These are phyloP conservation scores for Neofusicoccum sp. DNA, from an alignment of 2,329 filamentous ascomycete genomes.

Conservation along the genomic window DNA sequence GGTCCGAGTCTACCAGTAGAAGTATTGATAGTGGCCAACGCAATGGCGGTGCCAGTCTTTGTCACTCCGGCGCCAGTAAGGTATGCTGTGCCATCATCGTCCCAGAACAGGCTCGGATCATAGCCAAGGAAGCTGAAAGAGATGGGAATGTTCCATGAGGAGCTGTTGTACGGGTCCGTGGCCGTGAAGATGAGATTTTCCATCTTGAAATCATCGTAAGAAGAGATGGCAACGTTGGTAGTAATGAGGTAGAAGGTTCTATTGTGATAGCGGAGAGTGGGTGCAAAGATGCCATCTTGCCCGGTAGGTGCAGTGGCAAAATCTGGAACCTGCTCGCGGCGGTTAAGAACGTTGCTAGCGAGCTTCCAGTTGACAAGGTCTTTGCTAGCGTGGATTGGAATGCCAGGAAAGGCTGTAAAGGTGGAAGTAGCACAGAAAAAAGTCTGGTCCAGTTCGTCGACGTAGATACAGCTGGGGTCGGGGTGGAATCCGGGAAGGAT, in stretches of 20 bases:
- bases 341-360: slow-evolving; percentile 28
- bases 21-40: slow-evolving; percentile 24
- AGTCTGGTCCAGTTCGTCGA: slow-evolving; percentile 37
- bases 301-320: slow-evolving; percentile 33
- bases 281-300: slow-evolving; percentile 29
- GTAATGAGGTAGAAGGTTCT: slow-evolving; percentile 28
- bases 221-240: slow-evolving; percentile 33
- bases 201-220: slow-evolving; percentile 37
- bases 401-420: slow-evolving; percentile 56
- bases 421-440: slow-evolving; percentile 58
- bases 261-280: slow-evolving; percentile 26
- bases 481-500: slow-evolving; percentile 55
- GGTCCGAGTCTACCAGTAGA: background rate
- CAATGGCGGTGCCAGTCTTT: slow-evolving; percentile 32
- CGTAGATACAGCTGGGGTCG: slow-evolving; percentile 51
- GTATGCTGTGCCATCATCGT: slow-evolving; percentile 24
- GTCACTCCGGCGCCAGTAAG: slow-evolving; percentile 28
- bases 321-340: slow-evolving; percentile 26
- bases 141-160: slow-evolving; percentile 52
- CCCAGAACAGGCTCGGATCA: slow-evolving; percentile 51
- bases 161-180: slow-evolving; percentile 45
- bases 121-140: slow-evolving; percentile 55
- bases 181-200: slow-evolving; percentile 52
- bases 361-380: slow-evolving; percentile 56
- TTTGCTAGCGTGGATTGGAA: slow-evolving; percentile 57